Percentiles rank a stretch among this genome's conserved stretches.
phyloP scores from a whole-genome alignment of 2,329 filamentous ascomycete genomes.

The Hirsutella minnesotensis region DNA sequence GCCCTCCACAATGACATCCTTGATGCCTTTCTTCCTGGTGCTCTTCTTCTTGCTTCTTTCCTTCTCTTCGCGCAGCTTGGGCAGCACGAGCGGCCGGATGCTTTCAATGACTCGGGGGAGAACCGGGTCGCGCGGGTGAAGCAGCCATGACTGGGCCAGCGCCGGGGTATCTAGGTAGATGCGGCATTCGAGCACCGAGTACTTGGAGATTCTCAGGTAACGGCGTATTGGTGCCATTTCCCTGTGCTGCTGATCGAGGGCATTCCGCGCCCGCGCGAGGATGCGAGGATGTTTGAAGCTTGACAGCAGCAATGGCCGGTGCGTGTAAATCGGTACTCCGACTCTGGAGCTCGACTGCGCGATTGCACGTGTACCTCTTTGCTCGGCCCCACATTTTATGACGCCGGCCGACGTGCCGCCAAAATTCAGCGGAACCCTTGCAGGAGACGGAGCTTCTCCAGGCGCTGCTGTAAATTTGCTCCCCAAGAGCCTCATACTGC shows the following conservation, averaged over 20 bases:
- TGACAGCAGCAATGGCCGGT: too few relatives aligned
- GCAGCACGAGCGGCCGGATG: conserved; percentile 74
- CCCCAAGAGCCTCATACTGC: not conserved
- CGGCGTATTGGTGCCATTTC: conserved; percentile 77
- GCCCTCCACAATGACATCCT: conserved; percentile 80
- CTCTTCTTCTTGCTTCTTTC: conserved; percentile 46
- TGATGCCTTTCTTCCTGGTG: conserved; percentile 69
- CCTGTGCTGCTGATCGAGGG: not conserved
- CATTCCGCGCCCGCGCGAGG: not conserved
- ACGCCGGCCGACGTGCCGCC: too few relatives aligned
- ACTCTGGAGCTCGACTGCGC: too few relatives aligned
- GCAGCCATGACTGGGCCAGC: conserved; percentile 71
- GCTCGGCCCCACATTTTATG: too few relatives aligned
- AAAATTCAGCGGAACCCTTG: too few relatives aligned
- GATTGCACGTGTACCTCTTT: too few relatives aligned
- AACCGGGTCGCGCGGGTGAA: conserved; percentile 63
- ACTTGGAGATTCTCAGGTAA: conserved; percentile 84
- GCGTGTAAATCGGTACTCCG: too few relatives aligned
- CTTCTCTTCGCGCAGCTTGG: conserved; percentile 81
- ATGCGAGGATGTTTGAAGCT: not conserved
- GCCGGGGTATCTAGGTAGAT: conserved; percentile 91
- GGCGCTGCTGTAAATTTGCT: not conserved
- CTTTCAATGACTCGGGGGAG: conserved; percentile 75
- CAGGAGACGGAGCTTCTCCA: not conserved
- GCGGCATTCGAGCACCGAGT: conserved; percentile 90